phyloP scores from a whole-genome alignment of 257 asterid genomes.

The Capsicum baccatum region DNA sequence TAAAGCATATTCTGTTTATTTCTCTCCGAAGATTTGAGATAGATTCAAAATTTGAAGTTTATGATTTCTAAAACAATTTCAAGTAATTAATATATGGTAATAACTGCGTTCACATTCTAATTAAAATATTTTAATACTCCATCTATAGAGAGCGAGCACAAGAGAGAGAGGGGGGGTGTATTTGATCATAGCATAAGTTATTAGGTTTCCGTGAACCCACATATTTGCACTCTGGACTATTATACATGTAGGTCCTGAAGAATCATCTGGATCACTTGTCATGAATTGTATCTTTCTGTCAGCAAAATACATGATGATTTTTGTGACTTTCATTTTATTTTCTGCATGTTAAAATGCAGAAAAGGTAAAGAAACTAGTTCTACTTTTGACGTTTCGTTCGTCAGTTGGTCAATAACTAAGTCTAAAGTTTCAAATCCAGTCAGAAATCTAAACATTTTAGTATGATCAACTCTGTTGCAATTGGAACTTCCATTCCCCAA shows the following conservation, averaged over 20 bases:
- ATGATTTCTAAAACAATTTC: background rate
- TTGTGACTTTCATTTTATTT: conserved; percentile 21
- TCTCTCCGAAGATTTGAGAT: too few relatives aligned
- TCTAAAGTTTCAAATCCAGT: conserved; percentile 28
- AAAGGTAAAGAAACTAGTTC: conserved; percentile 29
- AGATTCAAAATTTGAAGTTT: background rate
- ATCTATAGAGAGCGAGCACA: too few relatives aligned
- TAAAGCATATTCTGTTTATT: conserved; percentile 30
- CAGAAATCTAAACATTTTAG: background rate
- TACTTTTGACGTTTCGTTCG: conserved; percentile 33
- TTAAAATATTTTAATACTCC: too few relatives aligned
- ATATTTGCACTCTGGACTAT: too few relatives aligned
- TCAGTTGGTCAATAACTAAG: conserved; percentile 32
- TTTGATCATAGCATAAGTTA: too few relatives aligned
- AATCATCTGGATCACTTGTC: conserved; percentile 38
- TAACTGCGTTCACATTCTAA: too few relatives aligned
- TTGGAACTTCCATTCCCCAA: conserved; percentile 31
- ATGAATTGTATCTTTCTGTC: conserved; percentile 27
- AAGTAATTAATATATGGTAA: too few relatives aligned
- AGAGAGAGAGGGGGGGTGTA: too few relatives aligned
- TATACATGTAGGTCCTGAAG: conserved; percentile 37
- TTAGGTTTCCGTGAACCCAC: too few relatives aligned
- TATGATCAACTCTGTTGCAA: background rate
- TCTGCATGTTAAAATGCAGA: background rate
- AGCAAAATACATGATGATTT: conserved; percentile 27